Percentiles rank a stretch among this genome's conserved stretches.
Conservation (phyloP, 805 yeast species). For the Saccharomycopsis schoenii region DNA sequence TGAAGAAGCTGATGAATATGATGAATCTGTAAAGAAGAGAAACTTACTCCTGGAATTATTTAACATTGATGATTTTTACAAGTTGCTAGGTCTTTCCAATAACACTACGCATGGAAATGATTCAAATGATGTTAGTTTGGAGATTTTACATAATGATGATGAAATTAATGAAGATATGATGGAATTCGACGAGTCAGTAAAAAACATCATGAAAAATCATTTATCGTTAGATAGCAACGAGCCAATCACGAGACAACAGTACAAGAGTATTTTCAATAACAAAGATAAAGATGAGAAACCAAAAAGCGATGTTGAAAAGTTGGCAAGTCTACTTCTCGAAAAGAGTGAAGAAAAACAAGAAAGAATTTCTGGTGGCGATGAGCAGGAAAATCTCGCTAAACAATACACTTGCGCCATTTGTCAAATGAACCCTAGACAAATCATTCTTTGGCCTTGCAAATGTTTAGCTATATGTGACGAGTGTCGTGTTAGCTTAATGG, state of each 20-base stretch:
- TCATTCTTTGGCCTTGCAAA: slow-evolving; percentile 87
- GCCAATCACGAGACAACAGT: slow-evolving; percentile 6
- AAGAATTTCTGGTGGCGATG: slow-evolving; percentile 19
- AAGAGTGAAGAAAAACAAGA: slow-evolving; percentile 4
- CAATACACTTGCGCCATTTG: slow-evolving; percentile 63
- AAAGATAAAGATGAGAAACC: neutral
- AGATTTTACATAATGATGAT: neutral
- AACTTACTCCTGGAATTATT: slow-evolving; percentile 17
- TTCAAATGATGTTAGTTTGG: neutral
- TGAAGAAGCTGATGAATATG: slow-evolving; percentile 11
- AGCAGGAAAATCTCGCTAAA: slow-evolving; percentile 22
- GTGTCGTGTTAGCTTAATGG: slow-evolving; percentile 65
- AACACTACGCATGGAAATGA: neutral
- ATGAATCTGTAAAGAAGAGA: neutral
- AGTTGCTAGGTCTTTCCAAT: neutral
- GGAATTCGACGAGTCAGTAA: slow-evolving; percentile 5
- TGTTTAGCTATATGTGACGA: slow-evolving; percentile 83
- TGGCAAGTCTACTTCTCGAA: neutral
- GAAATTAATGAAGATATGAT: neutral
- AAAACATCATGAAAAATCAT: slow-evolving; percentile 11
- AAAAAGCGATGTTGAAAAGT: slow-evolving; percentile 3
- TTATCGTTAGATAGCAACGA: slow-evolving; percentile 2
- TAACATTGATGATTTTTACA: slow-evolving; percentile 6
- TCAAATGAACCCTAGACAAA: slow-evolving; percentile 60
- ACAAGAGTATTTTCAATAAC: neutral